Conservation (phyloP, 2,329 filamentous ascomycete genomes). For the Mycosphaerella sp. region DNA sequence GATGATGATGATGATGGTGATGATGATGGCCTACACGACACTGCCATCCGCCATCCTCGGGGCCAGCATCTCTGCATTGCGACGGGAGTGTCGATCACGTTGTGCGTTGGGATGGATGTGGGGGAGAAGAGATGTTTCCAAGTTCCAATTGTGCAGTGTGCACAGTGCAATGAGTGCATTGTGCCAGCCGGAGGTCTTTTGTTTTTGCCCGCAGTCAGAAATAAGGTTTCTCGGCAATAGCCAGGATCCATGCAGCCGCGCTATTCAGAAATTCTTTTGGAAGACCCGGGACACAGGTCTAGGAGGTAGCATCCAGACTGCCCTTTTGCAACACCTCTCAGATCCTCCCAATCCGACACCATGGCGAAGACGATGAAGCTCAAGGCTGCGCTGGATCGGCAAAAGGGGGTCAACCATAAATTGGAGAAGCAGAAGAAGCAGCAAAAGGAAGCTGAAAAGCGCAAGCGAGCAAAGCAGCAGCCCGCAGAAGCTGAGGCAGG, state of each 20-base stretch:
- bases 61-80: no score
- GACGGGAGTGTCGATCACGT: no score
- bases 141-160: no score
- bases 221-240: background rate
- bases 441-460: conserved; percentile 52
- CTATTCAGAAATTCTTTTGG: conserved; percentile 7
- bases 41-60: no score
- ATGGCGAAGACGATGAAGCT: conserved; percentile 52
- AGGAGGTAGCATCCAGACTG: background rate
- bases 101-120: no score
- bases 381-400: conserved; percentile 51
- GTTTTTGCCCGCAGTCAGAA: background rate
- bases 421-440: conserved; percentile 54
- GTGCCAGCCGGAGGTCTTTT: no score
- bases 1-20: no score
- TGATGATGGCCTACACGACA: no score
- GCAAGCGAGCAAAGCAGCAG: conserved; percentile 34
- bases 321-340: background rate
- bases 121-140: no score
- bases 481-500: conserved; percentile 44
- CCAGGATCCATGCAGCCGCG: background rate
- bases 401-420: conserved; percentile 61
- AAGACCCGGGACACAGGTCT: background rate
- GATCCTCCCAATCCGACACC: background rate
- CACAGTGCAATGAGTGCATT: no score